Base-by-base conservation (phyloP, 1,284 basidiomycete genomes). In the Lentinus polychrous region DNA sequence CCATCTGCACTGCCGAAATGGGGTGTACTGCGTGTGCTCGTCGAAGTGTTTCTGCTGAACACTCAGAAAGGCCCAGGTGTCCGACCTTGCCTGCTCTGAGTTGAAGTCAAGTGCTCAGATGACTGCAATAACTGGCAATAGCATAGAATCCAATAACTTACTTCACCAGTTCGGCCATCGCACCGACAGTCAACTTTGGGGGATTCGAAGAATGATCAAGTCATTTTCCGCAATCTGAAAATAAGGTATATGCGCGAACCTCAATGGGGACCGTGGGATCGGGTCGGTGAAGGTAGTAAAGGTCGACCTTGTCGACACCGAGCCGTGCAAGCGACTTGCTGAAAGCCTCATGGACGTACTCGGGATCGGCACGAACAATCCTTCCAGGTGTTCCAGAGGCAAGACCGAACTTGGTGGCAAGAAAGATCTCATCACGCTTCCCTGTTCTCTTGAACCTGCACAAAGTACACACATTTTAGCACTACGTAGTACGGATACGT, bases 131-230 rank as follows among this genome's bases (percentile, higher is more conserved):
- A 10, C n/a, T 10, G 8, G 8, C 33, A 10, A 8, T 10, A 34
- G 33, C 35, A 12, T 4, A 12, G 12, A 5, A 22, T 12, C 10
- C 17, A 7, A 43, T 17, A 14, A 55, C 65, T 39, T 52, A 75
- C 75, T 75, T 75, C 47, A 78, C 76, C 18, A 76, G 66, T 52
- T 79, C 71, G 1, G 71, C 72, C 69, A 80, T 68, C 2, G 70
- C 75, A 1, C 62, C 62, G 1, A 79, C 66, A 0, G 76, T 75
- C 42, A 27, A 27, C 27, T 27, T 4, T 27, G 5, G 27, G 27
- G 10, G 10, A 10, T 4, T 4, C 5, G 10, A 27, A 27, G 27
- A 10, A 27, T 10, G 27, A 10, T 27, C 27, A 27, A 10, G 10
- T 27, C 5, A 27, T 27, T 4, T 27, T 5, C 10, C 4, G 5